Evolutionary conservation across 2,329 filamentous ascomycete species (phyloP).

Genomic region (Calonectria multiphialidica): DNA sequence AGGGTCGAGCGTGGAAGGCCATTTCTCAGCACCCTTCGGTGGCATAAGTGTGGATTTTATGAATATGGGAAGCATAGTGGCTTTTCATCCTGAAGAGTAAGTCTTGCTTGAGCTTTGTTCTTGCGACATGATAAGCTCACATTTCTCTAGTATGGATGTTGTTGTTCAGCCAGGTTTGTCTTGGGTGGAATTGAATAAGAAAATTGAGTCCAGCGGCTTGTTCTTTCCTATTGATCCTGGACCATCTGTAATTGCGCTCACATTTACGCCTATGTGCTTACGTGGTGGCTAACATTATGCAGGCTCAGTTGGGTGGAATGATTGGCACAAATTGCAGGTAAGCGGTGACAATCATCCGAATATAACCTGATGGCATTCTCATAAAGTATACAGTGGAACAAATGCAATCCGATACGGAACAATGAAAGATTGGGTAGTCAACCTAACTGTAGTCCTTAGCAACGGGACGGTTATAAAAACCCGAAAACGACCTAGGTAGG

Average conservation of each 20-base stretch:
- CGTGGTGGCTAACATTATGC: neutral
- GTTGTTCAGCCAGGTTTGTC: slow-evolving; percentile 75
- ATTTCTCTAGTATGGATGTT: slow-evolving; percentile 67
- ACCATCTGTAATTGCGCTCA: slow-evolving; percentile 60
- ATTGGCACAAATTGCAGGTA: slow-evolving; percentile 74
- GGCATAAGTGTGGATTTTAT: slow-evolving; percentile 6
- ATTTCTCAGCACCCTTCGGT: slow-evolving; percentile 2
- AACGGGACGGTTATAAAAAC: slow-evolving; percentile 78
- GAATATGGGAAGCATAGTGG: neutral
- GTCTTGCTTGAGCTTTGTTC: neutral
- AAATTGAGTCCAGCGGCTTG: slow-evolving; percentile 71
- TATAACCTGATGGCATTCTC: too few relatives aligned
- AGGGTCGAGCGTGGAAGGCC: slow-evolving; percentile 6
- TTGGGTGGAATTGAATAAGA: slow-evolving; percentile 77
- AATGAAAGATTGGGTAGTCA: slow-evolving; percentile 82
- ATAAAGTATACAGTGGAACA: slow-evolving; percentile 55
- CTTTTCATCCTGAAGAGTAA: slow-evolving; percentile 8
- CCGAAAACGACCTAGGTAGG: slow-evolving; percentile 66
- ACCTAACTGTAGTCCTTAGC: slow-evolving; percentile 77
- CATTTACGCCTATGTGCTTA: slow-evolving; percentile 16
- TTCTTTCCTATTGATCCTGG: slow-evolving; percentile 80
- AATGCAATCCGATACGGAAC: slow-evolving; percentile 76
- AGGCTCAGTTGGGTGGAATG: slow-evolving; percentile 65
- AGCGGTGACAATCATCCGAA: too few relatives aligned
- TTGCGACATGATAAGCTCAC: neutral